Evolutionary conservation across 2,329 filamentous ascomycete species (phyloP).

Genomic region (Penicillium sp.): DNA sequence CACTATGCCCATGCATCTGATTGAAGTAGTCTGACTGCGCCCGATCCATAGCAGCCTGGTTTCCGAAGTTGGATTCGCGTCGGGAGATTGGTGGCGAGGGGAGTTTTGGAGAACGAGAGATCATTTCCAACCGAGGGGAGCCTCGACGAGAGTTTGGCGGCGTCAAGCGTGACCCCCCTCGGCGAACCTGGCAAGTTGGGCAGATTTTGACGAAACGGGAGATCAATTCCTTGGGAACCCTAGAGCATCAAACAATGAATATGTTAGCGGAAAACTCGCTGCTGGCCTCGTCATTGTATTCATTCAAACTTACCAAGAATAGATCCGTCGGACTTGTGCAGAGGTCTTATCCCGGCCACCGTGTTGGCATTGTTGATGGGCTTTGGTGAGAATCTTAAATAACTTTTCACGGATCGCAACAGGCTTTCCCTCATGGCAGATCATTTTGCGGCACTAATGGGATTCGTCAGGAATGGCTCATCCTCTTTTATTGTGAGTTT

Average conservation of each 20-base stretch:
- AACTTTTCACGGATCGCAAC: slow-evolving; percentile 57
- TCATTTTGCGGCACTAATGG: slow-evolving; percentile 45
- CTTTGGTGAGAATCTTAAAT: slow-evolving; percentile 55
- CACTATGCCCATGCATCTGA: slow-evolving; percentile 30
- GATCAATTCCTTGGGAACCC: slow-evolving; percentile 58
- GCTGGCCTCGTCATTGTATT: too few relatives aligned
- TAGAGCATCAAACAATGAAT: slow-evolving; percentile 21
- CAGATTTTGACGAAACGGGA: slow-evolving; percentile 57
- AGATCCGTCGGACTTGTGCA: slow-evolving; percentile 54
- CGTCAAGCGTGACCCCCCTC: slow-evolving; percentile 47
- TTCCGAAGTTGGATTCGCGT: slow-evolving; percentile 40
- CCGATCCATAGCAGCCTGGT: slow-evolving; percentile 30
- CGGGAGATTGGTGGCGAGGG: slow-evolving; percentile 42
- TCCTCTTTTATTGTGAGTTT: neutral
- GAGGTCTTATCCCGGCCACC: slow-evolving; percentile 59
- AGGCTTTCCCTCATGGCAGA: slow-evolving; percentile 57
- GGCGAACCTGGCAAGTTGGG: slow-evolving; percentile 54
- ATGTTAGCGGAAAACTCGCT: slow-evolving; percentile 1
- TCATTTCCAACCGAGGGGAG: slow-evolving; percentile 42
- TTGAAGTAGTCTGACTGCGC: slow-evolving; percentile 35
- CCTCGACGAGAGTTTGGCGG: slow-evolving; percentile 45
- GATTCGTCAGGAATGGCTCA: neutral
- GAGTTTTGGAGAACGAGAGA: slow-evolving; percentile 39
- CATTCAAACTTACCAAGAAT: slow-evolving; percentile 51
- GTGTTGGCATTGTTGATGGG: slow-evolving; percentile 56